Base-by-base conservation (phyloP, 352 stramenopile species). In the Phytophthora multivora region DNA sequence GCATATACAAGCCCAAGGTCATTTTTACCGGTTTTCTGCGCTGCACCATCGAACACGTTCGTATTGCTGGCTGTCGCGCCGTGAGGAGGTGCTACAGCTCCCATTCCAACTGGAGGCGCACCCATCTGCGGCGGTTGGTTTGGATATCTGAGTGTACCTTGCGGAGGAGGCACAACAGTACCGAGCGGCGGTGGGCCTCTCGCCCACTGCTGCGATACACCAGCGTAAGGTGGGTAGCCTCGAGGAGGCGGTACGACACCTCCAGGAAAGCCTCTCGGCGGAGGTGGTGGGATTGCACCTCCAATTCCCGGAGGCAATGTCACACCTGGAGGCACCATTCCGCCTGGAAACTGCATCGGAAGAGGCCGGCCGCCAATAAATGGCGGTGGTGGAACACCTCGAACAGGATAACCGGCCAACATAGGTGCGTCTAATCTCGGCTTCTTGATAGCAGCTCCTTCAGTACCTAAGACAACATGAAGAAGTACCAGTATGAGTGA, bases 1-100 rank as follows among this genome's bases (percentile, higher is more conserved):
- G 66, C 58, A 66, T 81, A 89, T 35, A 89, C 66, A 11, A 89
- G 51, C 15, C 76, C 73, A n/a, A 76, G 61, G 31, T 74, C 73
- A 5, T 67, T 71, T 56, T 79, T 85, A 40, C 54, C 51, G 5
- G 35, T 51, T 28, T 59, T 73, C 48, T 63, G 62, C 53, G 59
- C 62, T 35, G 55, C 61, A 19, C 41, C 52, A 50, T 74, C 56
- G 45, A 77, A 77, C 15, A 71, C 43, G 48, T 74, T 77, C 16
- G 63, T 69, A 51, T 69, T 69, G 54, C 56, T 74, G 23, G 64
- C 41, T 51, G 53, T 51, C 21, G 28, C 15, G 36, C 31, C 38
- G 8, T 62, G 52, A 19, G 28, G 21, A 31, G 35, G 11, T 46
- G 12, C 25, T 21, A 33, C 21, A 50, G 30, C 25, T 31, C 57